phyloP scores from a whole-genome alignment of 495 filamentous ascomycete genomes.

The Lasiosphaeria ovina region DNA sequence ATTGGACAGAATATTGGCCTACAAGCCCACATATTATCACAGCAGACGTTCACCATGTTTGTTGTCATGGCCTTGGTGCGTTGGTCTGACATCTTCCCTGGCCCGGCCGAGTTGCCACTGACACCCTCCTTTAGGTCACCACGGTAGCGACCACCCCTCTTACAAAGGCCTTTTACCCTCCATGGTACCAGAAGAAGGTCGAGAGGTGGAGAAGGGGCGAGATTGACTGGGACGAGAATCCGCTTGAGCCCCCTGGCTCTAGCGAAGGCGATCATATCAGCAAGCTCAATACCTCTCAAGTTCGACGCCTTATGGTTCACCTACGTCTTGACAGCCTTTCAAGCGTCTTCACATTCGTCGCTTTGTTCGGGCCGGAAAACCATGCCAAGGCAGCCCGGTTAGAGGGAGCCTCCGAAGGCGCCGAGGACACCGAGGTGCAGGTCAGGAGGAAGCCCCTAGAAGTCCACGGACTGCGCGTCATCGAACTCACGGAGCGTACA shows the following conservation, averaged over 20 bases:
- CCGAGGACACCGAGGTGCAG: constrained; percentile 14
- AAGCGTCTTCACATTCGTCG: constrained; percentile 79
- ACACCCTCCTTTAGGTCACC: constrained; percentile 48
- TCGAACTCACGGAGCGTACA: constrained; percentile 88
- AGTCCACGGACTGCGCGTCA: constrained; percentile 80
- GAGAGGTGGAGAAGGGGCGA: constrained; percentile 88
- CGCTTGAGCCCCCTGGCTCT: constrained; percentile 40
- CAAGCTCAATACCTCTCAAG: constrained; percentile 43
- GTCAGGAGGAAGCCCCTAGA: constrained; percentile 57
- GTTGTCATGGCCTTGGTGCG: constrained; percentile 85
- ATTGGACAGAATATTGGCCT: constrained; percentile 79
- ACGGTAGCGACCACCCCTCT: constrained; percentile 90
- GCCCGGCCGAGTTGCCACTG: background rate
- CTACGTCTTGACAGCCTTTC: constrained; percentile 90
- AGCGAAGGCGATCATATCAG: constrained; percentile 41
- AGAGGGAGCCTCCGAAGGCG: constrained; percentile 24
- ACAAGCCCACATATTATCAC: constrained; percentile 84
- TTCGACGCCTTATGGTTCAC: constrained; percentile 51
- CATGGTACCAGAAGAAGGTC: constrained; percentile 87
- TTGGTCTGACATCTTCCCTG: background rate
- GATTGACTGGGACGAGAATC: constrained; percentile 87
- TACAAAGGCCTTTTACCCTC: constrained; percentile 74
- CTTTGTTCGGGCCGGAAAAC: constrained; percentile 63
- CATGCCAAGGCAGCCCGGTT: constrained; percentile 19
- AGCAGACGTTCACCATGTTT: constrained; percentile 92